Evolutionary conservation across 768 basidiomycete genomes (phyloP), one percentile per base, ranked within the genome.

Genomic region (Lenzites betulinus): DNA sequence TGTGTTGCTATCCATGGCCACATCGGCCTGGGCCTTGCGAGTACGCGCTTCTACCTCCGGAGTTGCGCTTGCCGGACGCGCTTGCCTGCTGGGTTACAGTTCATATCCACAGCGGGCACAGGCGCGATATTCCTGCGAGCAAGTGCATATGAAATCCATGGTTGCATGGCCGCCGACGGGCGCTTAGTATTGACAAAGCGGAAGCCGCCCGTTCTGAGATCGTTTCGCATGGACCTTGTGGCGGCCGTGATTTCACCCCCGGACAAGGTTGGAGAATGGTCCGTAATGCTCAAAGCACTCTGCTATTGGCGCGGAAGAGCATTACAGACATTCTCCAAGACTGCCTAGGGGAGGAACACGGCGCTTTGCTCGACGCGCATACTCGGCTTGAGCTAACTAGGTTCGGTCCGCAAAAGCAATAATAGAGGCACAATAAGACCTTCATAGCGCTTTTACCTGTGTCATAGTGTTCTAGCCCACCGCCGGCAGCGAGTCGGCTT

Each of bases 1-100:
- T 20, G 39, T 39, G 56, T 58, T 58, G 56, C 56, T 35, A 58
- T 58, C 56, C 48, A 28, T 35, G 56, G 39, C 49, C 39, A 42
- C 43, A 33, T 50, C 48, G 56, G 56, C 26, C 54, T 58, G 35
- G 46, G 49, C 56, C n/a, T 47, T 38, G 33, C 33, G 44, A 38
- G 36, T 18, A 20, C 22, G 44, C 28, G 33, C 42, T 36, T 46
- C 44, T 1, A 28, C 20, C 12, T 9, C 44, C 54, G 41, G 42
- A 20, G 20, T 54, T 28, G 54, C 26, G 15, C 46, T 47, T 20
- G 13, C 44, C 44, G 28, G 20, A 16, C 33, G 23, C 51, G 22
- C 36, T 15, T 25, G 23, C 38, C 25, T 23, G 51, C 20, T 38
- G 6, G 35, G 30, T 33, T 4, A 33, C 4, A 11, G 11, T 33